These are phyloP conservation scores for Ophiostoma piceae DNA, from an alignment of 2,329 filamentous ascomycete genomes.

Conservation along the genomic window DNA sequence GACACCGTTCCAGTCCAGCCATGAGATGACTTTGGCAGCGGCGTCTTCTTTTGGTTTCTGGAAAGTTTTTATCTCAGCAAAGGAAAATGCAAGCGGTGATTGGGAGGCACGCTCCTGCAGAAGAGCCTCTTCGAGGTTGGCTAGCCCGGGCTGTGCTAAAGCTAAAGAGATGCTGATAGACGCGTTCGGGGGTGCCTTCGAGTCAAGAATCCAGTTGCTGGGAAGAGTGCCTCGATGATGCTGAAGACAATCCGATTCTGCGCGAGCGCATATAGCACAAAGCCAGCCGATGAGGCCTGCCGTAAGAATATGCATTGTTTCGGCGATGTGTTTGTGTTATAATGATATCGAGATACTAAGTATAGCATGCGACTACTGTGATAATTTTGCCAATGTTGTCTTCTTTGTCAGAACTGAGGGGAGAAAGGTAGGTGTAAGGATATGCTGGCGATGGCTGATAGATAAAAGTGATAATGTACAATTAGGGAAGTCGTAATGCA, in stretches of 20 bases:
- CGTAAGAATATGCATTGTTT: neutral
- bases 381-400: neutral
- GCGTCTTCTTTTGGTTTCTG: constrained; percentile 35
- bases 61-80: constrained; percentile 36
- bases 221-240: constrained; percentile 5
- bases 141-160: constrained; percentile 21
- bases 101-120: neutral
- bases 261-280: neutral
- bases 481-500: neutral
- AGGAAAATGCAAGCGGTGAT: constrained; percentile 31
- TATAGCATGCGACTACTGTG: neutral
- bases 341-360: neutral
- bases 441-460: neutral
- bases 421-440: neutral
- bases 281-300: neutral
- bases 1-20: constrained; percentile 41
- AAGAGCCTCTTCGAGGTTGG: constrained; percentile 16
- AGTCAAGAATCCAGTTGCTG: constrained; percentile 19
- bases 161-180: constrained; percentile 21
- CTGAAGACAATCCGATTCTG: neutral
- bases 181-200: constrained; percentile 6
- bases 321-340: neutral
- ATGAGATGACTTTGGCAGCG: constrained; percentile 37
- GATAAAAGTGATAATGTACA: neutral
- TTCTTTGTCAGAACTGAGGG: neutral